Base-by-base conservation (phyloP, 2,329 filamentous ascomycete species). In the Fusarium vanettenii region DNA sequence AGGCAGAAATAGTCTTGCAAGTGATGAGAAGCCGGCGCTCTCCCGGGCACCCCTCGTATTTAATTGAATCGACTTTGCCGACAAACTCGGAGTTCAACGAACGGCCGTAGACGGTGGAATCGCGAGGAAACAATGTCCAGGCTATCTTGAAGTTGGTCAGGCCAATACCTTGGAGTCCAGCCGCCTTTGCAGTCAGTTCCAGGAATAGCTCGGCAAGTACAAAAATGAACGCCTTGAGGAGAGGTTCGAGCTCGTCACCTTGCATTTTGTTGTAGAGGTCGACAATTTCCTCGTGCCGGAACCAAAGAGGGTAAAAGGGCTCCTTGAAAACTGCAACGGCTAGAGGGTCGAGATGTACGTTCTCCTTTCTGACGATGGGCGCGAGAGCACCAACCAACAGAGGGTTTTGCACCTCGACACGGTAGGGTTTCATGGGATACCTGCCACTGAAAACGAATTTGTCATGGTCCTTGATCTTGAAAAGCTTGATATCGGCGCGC, bases 71-170 rank as follows among this genome's bases (percentile, higher is more conserved):
- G 2, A 86, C 84, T 60, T 29, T 29, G 27, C 27, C 27, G 27
- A 9, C 27, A 29, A 29, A 29, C 27, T 29, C 27, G 27, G 27
- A 29, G 27, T 29, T 29, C 27, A 29, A 29, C 27, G 27, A 29
- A 29, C 27, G 27, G 27, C 27, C 27, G 72, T 86, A 85, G 48
- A 86, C 75, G 33, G 82, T 80, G 1, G 82, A 82, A 22, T 79
- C 79, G 13, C 79, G 80, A 10, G 85, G 84, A 74, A 87, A 87
- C 43, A 84, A 82, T 0, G 85, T 83, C 86, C 87, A 88, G 25
- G 83, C 84, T 0, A 82, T 79, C 35, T 81, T 79, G 75, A 83
- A 87, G 41, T 29, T 29, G 27, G 2, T 29, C 27, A 29, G 27
- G 27, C 27, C 27, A 29, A 29, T 2, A 29, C 27, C 27, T 29